Evolutionary conservation across 176 grass and related monocot genomes (phyloP).

Genomic region (bread wheat (Triticum aestivum)): DNA sequence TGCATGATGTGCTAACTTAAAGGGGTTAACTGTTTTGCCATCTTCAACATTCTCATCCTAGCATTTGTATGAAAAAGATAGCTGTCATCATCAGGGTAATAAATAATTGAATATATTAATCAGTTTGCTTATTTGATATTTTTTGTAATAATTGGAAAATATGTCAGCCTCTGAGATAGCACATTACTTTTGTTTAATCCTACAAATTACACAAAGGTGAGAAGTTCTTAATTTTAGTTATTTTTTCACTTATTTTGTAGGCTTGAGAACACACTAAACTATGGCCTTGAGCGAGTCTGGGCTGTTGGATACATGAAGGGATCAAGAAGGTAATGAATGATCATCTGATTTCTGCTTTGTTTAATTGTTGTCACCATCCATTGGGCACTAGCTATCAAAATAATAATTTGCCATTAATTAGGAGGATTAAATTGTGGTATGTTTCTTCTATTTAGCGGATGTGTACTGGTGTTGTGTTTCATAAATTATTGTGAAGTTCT

Average conservation of each 20-base stretch:
- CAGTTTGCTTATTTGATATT: not conserved
- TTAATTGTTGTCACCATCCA: not conserved
- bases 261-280: conserved; percentile 97
- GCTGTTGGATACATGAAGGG: conserved; percentile 95
- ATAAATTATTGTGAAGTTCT: conserved; percentile 6
- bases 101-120: not conserved
- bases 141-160: not conserved
- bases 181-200: too few species aligned
- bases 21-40: not conserved
- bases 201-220: not conserved
- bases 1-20: not conserved
- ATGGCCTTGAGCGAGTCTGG: conserved; percentile 98
- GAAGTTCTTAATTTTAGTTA: conserved; percentile 15
- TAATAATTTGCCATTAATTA: not conserved
- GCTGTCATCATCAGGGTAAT: not conserved
- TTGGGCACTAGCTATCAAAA: conserved; percentile 1
- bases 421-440: not conserved
- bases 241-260: conserved; percentile 49
- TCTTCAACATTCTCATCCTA: not conserved
- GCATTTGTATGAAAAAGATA: not conserved
- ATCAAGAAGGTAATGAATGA: conserved; percentile 79
- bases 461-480: not conserved
- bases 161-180: not conserved
- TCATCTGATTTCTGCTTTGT: conserved; percentile 9
- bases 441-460: not conserved